Conservation (phyloP, 2,329 filamentous ascomycete genomes). For the Coniosporium tulheliwenetii region DNA sequence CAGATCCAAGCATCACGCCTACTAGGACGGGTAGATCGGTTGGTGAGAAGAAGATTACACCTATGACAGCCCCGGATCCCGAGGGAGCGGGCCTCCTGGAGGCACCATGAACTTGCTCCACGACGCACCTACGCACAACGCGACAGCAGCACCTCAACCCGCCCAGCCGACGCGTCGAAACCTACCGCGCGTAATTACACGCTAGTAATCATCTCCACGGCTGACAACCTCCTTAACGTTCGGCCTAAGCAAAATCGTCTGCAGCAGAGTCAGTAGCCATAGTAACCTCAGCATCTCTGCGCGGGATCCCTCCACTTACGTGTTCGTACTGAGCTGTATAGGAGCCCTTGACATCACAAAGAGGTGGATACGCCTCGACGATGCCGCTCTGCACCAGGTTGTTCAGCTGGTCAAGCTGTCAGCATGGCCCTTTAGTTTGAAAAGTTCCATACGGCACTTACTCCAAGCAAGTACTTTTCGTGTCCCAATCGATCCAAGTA, state of each 20-base stretch:
- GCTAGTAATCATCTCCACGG: constrained; percentile 68
- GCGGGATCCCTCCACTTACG: constrained; percentile 38
- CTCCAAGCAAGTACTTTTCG: constrained; percentile 83
- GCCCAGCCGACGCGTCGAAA: not conserved
- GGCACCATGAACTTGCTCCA: no score
- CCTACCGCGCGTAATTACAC: not conserved
- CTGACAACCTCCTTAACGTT: constrained; percentile 80
- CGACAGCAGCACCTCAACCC: no score
- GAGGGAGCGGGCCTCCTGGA: no score
- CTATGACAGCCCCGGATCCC: no score
- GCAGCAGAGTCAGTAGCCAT: constrained; percentile 1
- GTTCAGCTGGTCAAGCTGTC: constrained; percentile 48
- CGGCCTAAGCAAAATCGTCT: constrained; percentile 64
- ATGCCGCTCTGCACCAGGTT: constrained; percentile 70
- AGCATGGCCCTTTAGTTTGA: constrained; percentile 1
- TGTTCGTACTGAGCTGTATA: constrained; percentile 94
- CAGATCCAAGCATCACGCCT: no score
- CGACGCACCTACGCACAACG: no score
- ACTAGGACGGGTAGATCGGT: no score
- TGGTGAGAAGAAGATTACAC: no score
- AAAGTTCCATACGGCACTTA: constrained; percentile 27
- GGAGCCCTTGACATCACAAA: constrained; percentile 84
- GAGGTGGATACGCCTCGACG: constrained; percentile 77
- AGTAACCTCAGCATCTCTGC: not conserved
- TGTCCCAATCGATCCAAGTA: constrained; percentile 88